Base-by-base conservation (phyloP, 345 rosid genomes). In the Eutrema heterophyllum region DNA sequence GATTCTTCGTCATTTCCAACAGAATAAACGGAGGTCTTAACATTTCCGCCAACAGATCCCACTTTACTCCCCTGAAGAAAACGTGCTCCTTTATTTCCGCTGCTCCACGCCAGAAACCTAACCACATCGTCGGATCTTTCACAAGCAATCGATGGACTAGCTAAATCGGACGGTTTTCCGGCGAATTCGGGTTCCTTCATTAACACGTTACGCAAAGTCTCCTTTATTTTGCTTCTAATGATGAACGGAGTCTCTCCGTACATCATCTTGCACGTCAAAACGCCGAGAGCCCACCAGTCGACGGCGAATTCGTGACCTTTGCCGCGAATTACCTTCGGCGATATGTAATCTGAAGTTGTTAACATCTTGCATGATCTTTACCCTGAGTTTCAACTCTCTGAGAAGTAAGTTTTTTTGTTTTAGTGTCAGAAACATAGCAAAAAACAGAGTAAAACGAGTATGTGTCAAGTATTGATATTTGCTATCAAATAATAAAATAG, bases 281-380 rank as follows among this genome's bases (percentile, higher is more conserved):
- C 76, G 3, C 97, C 98, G 10, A 91, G 81, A 15, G 97, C 95
- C 96, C 98, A 91, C 98, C 98, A 91, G 64, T 94, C 98, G 26
- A 94, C 97, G 59, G 95, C 84, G 84, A 94, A 91, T 76, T 89
- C 96, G 82, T 91, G 98, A 2, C 95, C 97, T 1, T 87, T 91
- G 0, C 96, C 97, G 1, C 88, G 82, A 16, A 94, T 89, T 11
- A 94, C 86, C 78, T 94, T 97, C 63, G 97, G 98, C 1, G 98
- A 86, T 1, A 91, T 90, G 79, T 91, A 94, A 59, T 94, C 97
- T 27, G 3, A 27, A 27, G 29, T 27, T 27, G 29, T 27, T 27
- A 27, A 27, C 1, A 27, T 27, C 29, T 27, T 27, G n/a, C n/a
- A n/a, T n/a, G n/a, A n/a, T n/a, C 3, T 2, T 29, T 29, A 2